Evolutionary conservation across 106 monocot species (phyloP).

Genomic region (Alisma plantagoaquatica): DNA sequence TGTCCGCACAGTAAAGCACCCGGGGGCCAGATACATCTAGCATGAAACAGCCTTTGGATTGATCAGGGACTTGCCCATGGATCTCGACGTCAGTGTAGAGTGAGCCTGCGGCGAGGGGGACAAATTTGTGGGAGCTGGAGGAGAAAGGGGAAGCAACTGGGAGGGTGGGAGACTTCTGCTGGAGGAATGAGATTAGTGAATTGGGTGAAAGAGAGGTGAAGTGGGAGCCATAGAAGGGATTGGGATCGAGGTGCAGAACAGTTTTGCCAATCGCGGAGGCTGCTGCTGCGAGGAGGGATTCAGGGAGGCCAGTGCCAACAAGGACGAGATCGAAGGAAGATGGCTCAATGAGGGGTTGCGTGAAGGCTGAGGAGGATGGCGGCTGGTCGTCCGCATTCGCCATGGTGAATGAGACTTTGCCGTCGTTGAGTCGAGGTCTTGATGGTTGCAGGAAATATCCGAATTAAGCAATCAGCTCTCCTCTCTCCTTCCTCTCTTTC

Average conservation of each 20-base stretch:
- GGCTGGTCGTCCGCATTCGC: no score
- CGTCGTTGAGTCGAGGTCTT: no score
- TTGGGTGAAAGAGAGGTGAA: slow-evolving; percentile 56
- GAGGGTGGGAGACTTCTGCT: no score
- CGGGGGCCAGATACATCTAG: slow-evolving; percentile 70
- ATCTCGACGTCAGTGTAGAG: slow-evolving; percentile 36
- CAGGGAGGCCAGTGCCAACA: slow-evolving; percentile 64
- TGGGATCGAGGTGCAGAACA: slow-evolving; percentile 90
- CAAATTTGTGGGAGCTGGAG: background rate
- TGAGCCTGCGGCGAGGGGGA: slow-evolving; percentile 10
- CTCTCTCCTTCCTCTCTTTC: no score
- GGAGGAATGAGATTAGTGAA: slow-evolving; percentile 23
- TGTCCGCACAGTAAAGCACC: slow-evolving; percentile 78
- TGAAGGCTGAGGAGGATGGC: background rate
- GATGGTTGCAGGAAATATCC: no score
- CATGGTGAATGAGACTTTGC: no score
- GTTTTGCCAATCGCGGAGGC: slow-evolving; percentile 49
- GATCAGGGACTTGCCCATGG: slow-evolving; percentile 32
- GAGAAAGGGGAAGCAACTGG: background rate
- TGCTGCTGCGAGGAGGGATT: slow-evolving; percentile 73
- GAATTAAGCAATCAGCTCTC: no score
- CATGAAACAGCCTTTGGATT: slow-evolving; percentile 34
- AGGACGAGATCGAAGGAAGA: slow-evolving; percentile 69
- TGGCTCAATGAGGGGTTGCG: slow-evolving; percentile 22
- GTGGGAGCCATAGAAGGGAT: slow-evolving; percentile 84